Evolutionary conservation across 140 eudicot genomes (phyloP).

Genomic region (Oenanthe javanica): DNA sequence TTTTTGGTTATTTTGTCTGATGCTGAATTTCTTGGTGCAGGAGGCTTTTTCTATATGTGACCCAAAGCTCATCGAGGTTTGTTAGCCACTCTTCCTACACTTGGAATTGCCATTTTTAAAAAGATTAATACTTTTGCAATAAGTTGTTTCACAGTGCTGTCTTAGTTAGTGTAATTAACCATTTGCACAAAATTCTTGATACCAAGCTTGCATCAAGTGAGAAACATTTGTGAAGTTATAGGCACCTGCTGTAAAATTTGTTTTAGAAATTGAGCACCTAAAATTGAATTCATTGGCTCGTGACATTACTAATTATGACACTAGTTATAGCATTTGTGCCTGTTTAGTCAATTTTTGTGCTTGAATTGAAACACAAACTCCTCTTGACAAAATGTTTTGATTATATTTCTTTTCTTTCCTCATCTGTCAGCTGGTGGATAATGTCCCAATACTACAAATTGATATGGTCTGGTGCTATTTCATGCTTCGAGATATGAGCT

Average conservation of each 20-base stretch:
- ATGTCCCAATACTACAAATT: slow-evolving; percentile 78
- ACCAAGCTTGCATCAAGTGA: background rate
- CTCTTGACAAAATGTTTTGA: background rate
- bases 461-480: slow-evolving; percentile 98
- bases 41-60: slow-evolving; percentile 92
- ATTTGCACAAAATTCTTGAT: background rate
- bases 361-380: background rate
- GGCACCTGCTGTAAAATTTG: background rate
- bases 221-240: background rate
- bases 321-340: background rate
- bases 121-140: background rate
- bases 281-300: background rate
- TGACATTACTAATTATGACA: background rate
- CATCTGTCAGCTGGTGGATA: slow-evolving; percentile 64
- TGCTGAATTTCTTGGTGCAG: slow-evolving; percentile 29
- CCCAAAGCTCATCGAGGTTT: slow-evolving; percentile 65
- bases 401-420: slow-evolving; percentile 7
- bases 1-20: background rate
- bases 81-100: slow-evolving; percentile 1
- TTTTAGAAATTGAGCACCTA: background rate
- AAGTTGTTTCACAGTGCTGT: background rate
- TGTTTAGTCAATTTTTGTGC: background rate
- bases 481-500: slow-evolving; percentile 89
- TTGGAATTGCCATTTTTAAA: background rate
- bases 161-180: background rate